Evolutionary conservation across 2,329 filamentous ascomycete genomes (phyloP), one percentile per base, ranked within the genome.

Genomic region (Pseudofabraea citricarpa): DNA sequence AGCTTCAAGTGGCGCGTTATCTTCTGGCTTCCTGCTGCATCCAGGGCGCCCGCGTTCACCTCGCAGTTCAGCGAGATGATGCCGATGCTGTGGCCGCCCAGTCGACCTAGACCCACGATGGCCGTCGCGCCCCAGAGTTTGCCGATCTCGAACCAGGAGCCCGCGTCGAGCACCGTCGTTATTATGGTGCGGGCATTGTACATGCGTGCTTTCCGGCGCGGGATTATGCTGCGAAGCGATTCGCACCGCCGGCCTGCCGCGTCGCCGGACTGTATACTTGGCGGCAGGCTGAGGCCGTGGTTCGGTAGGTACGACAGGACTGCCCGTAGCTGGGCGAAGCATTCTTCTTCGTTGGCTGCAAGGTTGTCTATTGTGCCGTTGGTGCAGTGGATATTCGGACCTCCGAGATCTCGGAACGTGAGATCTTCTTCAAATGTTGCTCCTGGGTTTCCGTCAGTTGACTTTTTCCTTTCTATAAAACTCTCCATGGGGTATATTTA

Each of bases 361-460:
- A 82, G 64, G 41, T 83, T 84, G 47, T 84, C 80, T 38, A 83
- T 81, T 0, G 79, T 84, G 0, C 80, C 80, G 46, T 84, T 84
- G 1, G 74, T 76, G 52, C 77, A 81, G 54, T 84, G 79, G 59
- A 83, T 73, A 16, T 62, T 63, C 0, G 79, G 77, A 0, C 80
- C 80, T 3, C 80, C 79, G 0, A 83, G 65, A 49, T 82, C 77
- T 10, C 70, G 70, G 37, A 81, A 74, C 4, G 67, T 72, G 3
- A 83, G 59, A 0, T 72, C 79, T 62, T 83, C 80, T 56, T 83
- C 79, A 50, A 82, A 83, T 0, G 79, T 84, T 2, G 80, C 80
- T 6, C 72, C 55, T 54, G 21, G 13, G n/a, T n/a, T n/a, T n/a
- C n/a, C n/a, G n/a, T n/a, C n/a, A n/a, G n/a, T n/a, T n/a, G n/a